phyloP scores from a whole-genome alignment of 1,284 basidiomycete species.

The Psilocybe mexicana region DNA sequence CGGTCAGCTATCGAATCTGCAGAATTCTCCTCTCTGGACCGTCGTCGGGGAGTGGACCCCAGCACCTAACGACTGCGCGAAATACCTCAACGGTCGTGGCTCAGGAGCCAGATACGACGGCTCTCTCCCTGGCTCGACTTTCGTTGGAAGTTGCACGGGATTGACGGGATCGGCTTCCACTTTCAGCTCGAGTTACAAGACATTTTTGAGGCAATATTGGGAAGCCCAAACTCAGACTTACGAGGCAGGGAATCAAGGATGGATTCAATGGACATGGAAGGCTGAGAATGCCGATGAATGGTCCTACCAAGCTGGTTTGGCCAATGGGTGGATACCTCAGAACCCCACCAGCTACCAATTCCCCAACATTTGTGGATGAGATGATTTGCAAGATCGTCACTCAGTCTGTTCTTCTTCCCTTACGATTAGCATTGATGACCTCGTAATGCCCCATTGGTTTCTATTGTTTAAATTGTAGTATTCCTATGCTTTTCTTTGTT shows the following conservation, averaged over 20 bases:
- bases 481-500: too few relatives aligned
- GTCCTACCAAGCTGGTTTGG: conserved; percentile 77
- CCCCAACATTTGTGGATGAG: conserved; percentile 41
- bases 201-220: conserved; percentile 80
- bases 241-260: conserved; percentile 61
- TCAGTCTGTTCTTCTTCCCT: too few relatives aligned
- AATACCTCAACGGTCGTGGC: conserved; percentile 71
- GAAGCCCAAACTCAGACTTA: conserved; percentile 79
- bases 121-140: conserved; percentile 61
- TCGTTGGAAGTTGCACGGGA: conserved; percentile 72
- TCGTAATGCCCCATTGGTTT: too few relatives aligned
- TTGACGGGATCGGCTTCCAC: conserved; percentile 69
- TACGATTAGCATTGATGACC: too few relatives aligned
- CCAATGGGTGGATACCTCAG: conserved; percentile 81
- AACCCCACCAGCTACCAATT: conserved; percentile 40
- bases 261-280: conserved; percentile 77
- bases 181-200: conserved; percentile 83
- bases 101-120: conserved; percentile 83
- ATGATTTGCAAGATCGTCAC: background rate
- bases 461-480: too few relatives aligned
- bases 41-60: conserved; percentile 88
- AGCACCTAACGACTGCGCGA: conserved; percentile 85
- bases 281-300: conserved; percentile 74
- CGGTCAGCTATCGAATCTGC: conserved; percentile 44
- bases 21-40: conserved; percentile 65